Percentiles rank a stretch among this genome's conserved stretches.
These are phyloP conservation scores for Cinnamomum chago DNA, from an alignment of 164 flowering plant species.

Conservation along the genomic window DNA sequence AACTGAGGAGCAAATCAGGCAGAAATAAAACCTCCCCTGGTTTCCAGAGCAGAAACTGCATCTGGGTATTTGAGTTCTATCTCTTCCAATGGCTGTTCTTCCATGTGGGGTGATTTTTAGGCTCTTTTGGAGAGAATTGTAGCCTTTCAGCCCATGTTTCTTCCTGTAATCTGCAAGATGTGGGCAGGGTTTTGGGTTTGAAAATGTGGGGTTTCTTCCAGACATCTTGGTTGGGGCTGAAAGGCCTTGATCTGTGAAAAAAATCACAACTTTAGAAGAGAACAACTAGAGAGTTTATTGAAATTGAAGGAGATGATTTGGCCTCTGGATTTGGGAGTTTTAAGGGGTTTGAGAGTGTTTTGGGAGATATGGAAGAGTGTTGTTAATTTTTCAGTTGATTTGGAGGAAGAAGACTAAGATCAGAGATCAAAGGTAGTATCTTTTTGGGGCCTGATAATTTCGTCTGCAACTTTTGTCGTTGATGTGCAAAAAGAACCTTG, in stretches of 20 bases:
- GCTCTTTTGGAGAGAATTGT: slow-evolving; percentile 41
- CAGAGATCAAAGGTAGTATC: slow-evolving; percentile 5
- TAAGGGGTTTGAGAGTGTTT: background rate
- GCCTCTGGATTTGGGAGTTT: background rate
- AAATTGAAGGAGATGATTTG: background rate
- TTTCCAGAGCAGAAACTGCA: slow-evolving; percentile 53
- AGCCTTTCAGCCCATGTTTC: slow-evolving; percentile 48
- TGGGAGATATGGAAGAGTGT: background rate
- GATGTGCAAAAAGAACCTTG: background rate
- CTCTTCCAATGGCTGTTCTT: slow-evolving; percentile 30
- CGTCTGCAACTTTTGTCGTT: background rate
- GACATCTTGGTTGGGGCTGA: slow-evolving; percentile 27
- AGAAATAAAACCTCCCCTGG: slow-evolving; percentile 55
- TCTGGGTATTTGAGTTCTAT: slow-evolving; percentile 42
- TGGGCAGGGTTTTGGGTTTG: slow-evolving; percentile 59
- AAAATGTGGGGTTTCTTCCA: slow-evolving; percentile 29
- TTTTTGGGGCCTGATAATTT: background rate
- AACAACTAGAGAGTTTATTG: background rate
- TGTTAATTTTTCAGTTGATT: slow-evolving; percentile 3
- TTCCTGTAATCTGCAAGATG: slow-evolving; percentile 73
- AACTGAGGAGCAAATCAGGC: slow-evolving; percentile 69
- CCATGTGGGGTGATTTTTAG: slow-evolving; percentile 48
- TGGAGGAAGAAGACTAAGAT: slow-evolving; percentile 9
- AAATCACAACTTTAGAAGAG: background rate
- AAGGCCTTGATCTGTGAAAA: slow-evolving; percentile 9